A percentile compares a stretch with the other conserved stretches of the same genome.
phyloP scores from a whole-genome alignment of 1,284 basidiomycete species.

The Schizophyllum amplum region DNA sequence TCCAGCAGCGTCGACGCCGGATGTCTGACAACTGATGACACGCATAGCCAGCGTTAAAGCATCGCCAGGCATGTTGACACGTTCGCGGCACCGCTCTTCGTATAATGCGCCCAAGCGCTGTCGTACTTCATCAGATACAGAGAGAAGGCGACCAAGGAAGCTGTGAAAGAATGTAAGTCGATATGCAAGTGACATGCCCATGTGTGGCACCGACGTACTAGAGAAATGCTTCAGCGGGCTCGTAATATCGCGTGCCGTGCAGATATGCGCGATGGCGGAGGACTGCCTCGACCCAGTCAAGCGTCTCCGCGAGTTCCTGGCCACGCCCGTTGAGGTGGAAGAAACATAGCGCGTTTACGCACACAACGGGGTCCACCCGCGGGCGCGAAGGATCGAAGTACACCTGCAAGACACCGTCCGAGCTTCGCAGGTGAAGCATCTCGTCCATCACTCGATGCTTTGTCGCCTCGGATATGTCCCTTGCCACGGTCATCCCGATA shows the following conservation, averaged over 20 bases:
- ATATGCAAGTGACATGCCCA: too few relatives aligned
- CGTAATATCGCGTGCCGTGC: constrained; percentile 54
- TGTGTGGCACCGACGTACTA: constrained; percentile 22
- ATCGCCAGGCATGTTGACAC: constrained; percentile 40
- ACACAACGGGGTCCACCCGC: constrained; percentile 46
- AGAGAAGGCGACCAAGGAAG: constrained; percentile 42
- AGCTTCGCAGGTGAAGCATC: constrained; percentile 39
- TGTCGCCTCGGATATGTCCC: constrained; percentile 15
- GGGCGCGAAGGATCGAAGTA: constrained; percentile 49
- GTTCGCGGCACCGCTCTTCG: constrained; percentile 36
- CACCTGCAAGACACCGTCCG: constrained; percentile 39
- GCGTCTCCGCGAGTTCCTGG: constrained; percentile 34
- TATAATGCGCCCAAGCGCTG: constrained; percentile 34
- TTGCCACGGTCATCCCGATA: constrained; percentile 27
- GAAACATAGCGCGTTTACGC: constrained; percentile 40
- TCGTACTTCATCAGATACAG: constrained; percentile 22
- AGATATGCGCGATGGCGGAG: constrained; percentile 44
- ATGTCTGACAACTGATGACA: constrained; percentile 31
- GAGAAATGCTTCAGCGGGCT: constrained; percentile 43
- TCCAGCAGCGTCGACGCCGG: constrained; percentile 32
- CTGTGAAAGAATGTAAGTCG: not conserved
- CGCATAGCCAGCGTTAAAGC: constrained; percentile 40
- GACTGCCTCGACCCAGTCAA: constrained; percentile 42
- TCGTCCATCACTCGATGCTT: constrained; percentile 39
- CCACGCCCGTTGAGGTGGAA: constrained; percentile 44